phyloP scores from a whole-genome alignment of 176 grass and related monocot genomes.

The Carex scoparia region DNA sequence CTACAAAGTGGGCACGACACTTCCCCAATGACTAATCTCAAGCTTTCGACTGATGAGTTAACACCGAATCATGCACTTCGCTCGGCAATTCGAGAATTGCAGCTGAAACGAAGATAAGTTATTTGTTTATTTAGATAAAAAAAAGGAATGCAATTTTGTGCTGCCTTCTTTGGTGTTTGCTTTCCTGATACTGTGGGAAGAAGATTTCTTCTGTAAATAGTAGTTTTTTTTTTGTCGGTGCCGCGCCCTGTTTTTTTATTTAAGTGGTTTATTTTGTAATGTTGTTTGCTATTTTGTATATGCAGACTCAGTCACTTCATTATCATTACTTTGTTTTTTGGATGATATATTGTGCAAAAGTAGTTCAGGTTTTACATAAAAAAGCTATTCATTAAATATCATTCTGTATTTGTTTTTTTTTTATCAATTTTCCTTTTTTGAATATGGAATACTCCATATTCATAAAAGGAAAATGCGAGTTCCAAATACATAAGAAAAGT shows the following conservation, averaged over 20 bases:
- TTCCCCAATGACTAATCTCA: constrained; percentile 90
- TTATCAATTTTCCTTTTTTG: no score
- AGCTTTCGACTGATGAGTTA: constrained; percentile 40
- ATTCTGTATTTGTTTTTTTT: neutral
- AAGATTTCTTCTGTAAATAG: constrained; percentile 14
- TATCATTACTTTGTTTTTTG: neutral
- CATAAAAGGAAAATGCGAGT: no score
- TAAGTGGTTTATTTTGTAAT: neutral
- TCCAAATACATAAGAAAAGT: no score
- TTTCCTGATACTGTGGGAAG: neutral
- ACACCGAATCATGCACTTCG: constrained; percentile 73
- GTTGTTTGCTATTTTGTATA: neutral
- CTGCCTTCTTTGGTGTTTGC: neutral
- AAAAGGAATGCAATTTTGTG: neutral
- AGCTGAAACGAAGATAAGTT: neutral
- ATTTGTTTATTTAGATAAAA: neutral
- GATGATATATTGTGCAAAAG: neutral
- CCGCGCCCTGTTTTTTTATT: neutral
- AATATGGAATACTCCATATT: no score
- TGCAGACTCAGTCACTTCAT: neutral
- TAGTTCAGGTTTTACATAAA: neutral
- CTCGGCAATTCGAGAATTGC: constrained; percentile 61
- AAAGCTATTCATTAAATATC: neutral
- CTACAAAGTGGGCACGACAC: constrained; percentile 38
- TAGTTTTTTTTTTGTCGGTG: neutral